Evolutionary conservation across 129 eudicot genomes (phyloP), one percentile per base, ranked within the genome.

Genomic region (sunflower (Helianthus annuus)): DNA sequence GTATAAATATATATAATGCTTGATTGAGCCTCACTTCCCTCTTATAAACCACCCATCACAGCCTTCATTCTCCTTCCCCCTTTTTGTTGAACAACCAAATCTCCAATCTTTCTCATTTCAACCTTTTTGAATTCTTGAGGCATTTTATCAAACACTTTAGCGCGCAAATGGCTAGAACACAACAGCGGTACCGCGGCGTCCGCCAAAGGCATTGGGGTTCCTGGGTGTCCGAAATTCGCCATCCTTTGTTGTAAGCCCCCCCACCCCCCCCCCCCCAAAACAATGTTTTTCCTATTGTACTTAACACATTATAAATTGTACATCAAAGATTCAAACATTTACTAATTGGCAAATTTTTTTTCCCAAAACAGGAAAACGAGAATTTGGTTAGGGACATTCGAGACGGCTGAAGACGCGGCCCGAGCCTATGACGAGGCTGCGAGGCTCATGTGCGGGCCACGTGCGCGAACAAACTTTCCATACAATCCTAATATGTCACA

Each of bases 131-230:
- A 76, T 76, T 81, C 81, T 56, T 40, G 34, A 68, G 61, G 19
- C 80, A 77, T 72, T 75, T 54, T 4, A 4, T 2, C 88, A 76
- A 76, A 81, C 85, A 79, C 64, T 12, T 64, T n/a, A 44, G 3
- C n/a, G 52, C 66, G 19, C 48, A 64, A 55, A 89, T 90, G 97
- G 97, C 86, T 24, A 53, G 97, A 75, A 78, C 94, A 4, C 97
- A 90, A 9, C 94, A 90, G 10, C 84, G 94, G 2, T 90, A 72
- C 55, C 80, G 94, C 5, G 97, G 97, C 2, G 97, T 90, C 48
- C 83, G 97, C 8, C 97, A 90, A 72, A 54, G 97, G 78, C 97
- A 90, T 79, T 90, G 97, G 97, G 97, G 97, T 61, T 90, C 97
- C 19, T 90, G 97, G 97, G 97, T 90, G 3, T 90, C 97, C 71